Percentiles rank a stretch among this genome's conserved stretches.
phyloP scores from a whole-genome alignment of 2,329 filamentous ascomycete genomes.

The Alternaria metachromatica region DNA sequence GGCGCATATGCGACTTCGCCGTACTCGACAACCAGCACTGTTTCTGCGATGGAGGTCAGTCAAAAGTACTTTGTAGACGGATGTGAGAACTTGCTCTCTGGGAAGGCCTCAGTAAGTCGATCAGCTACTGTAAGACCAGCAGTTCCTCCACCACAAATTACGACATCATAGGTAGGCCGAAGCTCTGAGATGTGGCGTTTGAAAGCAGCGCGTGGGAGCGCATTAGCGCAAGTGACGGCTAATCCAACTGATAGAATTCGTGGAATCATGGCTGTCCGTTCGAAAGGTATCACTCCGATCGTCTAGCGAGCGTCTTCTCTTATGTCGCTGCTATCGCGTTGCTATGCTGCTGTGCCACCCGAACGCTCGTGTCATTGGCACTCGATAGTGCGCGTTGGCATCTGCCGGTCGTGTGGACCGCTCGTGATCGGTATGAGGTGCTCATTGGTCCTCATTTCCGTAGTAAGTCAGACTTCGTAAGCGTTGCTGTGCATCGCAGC shows the following conservation, averaged over 20 bases:
- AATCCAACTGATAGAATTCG: neutral
- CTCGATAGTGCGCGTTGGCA: neutral
- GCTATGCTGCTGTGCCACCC: neutral
- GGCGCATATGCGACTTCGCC: slow-evolving; percentile 2
- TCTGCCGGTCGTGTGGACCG: neutral
- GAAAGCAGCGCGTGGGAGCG: neutral
- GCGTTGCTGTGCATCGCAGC: neutral
- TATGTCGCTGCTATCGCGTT: neutral
- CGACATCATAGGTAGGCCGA: slow-evolving; percentile 6
- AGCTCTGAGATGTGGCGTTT: slow-evolving; percentile 3
- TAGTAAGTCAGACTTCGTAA: neutral
- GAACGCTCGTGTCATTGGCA: neutral
- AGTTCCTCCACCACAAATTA: slow-evolving; percentile 25
- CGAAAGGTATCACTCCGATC: neutral
- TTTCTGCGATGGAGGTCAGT: neutral
- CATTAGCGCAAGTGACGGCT: neutral
- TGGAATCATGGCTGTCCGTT: neutral
- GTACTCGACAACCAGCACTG: slow-evolving; percentile 16
- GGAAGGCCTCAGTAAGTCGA: slow-evolving; percentile 17
- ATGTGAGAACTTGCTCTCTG: neutral
- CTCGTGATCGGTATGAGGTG: neutral
- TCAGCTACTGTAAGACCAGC: slow-evolving; percentile 23
- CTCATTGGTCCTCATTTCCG: neutral
- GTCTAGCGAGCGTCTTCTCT: neutral
- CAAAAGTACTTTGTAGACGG: neutral